Conservation (phyloP, 2,329 filamentous ascomycete species). For the Teratosphaeria zuluensis region DNA sequence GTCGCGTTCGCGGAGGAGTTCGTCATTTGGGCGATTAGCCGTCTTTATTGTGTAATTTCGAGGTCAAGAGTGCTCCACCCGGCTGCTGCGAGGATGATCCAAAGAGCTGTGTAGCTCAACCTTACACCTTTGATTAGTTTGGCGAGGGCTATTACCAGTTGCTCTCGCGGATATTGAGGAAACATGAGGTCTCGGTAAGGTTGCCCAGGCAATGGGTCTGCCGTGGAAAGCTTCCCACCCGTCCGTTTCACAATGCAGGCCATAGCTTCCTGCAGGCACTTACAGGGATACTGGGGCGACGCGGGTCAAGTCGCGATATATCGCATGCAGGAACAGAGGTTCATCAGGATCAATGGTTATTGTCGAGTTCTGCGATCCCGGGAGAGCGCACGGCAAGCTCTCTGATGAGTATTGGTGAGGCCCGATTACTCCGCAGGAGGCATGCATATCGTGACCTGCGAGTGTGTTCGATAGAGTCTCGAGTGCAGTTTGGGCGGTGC, state of each 20-base stretch:
- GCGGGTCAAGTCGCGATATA: not conserved
- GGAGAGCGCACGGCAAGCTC: too few species aligned
- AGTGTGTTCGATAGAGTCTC: not conserved
- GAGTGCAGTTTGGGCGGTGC: not conserved
- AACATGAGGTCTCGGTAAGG: not conserved
- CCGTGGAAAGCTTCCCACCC: not conserved
- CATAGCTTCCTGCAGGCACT: not conserved
- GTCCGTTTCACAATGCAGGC: not conserved
- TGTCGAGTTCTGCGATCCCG: not conserved
- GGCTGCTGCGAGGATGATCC: not conserved
- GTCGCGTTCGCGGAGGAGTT: not conserved
- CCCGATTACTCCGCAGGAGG: not conserved
- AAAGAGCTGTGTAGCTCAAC: not conserved
- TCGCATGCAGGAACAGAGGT: not conserved
- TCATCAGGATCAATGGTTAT: not conserved
- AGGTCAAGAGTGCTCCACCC: too few species aligned
- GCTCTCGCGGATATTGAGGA: not conserved
- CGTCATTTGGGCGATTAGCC: too few species aligned
- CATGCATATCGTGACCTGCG: not conserved
- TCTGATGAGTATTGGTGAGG: too few species aligned
- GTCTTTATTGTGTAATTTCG: too few species aligned
- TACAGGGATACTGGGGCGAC: not conserved
- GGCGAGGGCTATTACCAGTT: not conserved
- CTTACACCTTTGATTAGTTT: not conserved
- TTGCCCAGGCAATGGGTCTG: not conserved